phyloP scores from a whole-genome alignment of 345 rosid genomes.

The Balakata baccata region DNA sequence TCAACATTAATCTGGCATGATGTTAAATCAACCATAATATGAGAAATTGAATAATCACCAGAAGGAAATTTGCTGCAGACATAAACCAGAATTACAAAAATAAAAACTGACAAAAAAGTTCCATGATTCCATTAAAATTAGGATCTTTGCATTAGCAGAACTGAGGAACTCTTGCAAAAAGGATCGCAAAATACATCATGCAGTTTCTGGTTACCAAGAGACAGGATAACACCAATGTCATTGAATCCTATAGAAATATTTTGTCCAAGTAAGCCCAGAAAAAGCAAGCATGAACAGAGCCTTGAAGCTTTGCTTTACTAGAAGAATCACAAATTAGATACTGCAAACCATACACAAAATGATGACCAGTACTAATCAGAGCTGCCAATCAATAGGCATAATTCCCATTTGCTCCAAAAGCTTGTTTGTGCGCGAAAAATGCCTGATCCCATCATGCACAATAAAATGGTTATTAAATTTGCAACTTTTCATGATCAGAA shows the following conservation, averaged over 20 bases:
- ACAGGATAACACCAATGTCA: too few species aligned
- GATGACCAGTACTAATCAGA: slow-evolving; percentile 33
- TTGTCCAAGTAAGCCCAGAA: not conserved
- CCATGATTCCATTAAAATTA: not conserved
- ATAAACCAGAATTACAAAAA: not conserved
- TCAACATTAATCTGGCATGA: too few species aligned
- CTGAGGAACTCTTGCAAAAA: not conserved
- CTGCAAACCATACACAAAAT: not conserved
- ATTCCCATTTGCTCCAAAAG: slow-evolving; percentile 66
- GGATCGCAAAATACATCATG: not conserved
- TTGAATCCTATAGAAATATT: not conserved
- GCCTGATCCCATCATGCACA: slow-evolving; percentile 45
- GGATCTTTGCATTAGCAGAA: not conserved
- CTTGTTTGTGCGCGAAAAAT: slow-evolving; percentile 82
- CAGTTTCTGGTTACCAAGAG: not conserved
- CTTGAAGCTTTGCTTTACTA: not conserved
- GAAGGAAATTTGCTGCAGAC: not conserved
- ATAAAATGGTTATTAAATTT: slow-evolving; percentile 1
- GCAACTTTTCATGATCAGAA: not conserved
- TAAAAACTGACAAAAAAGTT: not conserved
- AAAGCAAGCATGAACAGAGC: not conserved
- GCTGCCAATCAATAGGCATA: slow-evolving; percentile 79
- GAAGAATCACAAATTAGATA: not conserved
- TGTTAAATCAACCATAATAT: too few species aligned
- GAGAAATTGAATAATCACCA: too few species aligned